These are phyloP conservation scores for Penicillium canescens DNA, from an alignment of 495 filamentous ascomycete species.

Conservation along the genomic window DNA sequence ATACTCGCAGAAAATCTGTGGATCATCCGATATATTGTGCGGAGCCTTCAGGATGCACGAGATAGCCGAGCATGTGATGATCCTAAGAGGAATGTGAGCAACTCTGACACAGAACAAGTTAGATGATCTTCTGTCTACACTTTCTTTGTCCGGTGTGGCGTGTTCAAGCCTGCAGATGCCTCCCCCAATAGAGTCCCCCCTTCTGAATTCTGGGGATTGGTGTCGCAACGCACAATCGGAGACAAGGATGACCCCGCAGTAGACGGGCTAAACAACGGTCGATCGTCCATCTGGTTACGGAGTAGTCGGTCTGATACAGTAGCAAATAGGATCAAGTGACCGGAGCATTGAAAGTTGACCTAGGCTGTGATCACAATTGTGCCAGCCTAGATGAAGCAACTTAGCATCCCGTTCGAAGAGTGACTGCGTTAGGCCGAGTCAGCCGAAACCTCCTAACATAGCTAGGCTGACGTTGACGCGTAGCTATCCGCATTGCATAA, in stretches of 20 bases:
- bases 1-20: constrained; percentile 4
- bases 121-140: neutral
- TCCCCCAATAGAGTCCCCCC: constrained; percentile 8
- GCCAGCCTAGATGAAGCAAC: neutral
- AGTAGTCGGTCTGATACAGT: neutral
- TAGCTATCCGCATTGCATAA: constrained; percentile 14
- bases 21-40: constrained; percentile 19
- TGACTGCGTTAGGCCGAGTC: neutral
- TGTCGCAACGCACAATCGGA: constrained; percentile 18
- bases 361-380: neutral
- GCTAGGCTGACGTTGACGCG: neutral
- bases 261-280: constrained; percentile 16
- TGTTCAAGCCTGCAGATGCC: constrained; percentile 3
- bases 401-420: neutral
- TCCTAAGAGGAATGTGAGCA: constrained; percentile 4
- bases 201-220: constrained; percentile 9
- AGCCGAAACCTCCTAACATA: neutral
- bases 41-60: constrained; percentile 19
- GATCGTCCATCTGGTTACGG: constrained; percentile 8
- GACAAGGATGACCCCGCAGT: constrained; percentile 31
- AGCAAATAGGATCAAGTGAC: constrained; percentile 2
- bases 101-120: constrained; percentile 1
- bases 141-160: neutral
- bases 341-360: neutral
- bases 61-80: constrained; percentile 33